Evolutionary conservation across 768 basidiomycete genomes (phyloP).

Genomic region (Mycena olivaceomarginata): DNA sequence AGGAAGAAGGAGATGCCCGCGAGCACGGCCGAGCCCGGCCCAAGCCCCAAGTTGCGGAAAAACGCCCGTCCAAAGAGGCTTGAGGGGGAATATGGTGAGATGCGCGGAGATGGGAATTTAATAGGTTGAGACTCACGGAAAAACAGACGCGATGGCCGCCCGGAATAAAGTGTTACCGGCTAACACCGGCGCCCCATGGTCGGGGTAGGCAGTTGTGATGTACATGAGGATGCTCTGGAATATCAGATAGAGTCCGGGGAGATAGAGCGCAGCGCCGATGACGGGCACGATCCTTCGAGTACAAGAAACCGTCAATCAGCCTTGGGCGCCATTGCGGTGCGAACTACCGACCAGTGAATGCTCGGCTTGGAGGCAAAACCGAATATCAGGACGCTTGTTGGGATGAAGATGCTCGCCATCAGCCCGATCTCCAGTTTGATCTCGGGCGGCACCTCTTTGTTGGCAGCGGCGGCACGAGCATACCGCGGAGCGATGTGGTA

Average conservation of each 20-base stretch:
- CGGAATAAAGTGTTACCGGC: slow-evolving; percentile 57
- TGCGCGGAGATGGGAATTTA: neutral
- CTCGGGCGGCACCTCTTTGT: slow-evolving; percentile 48
- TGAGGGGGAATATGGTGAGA: slow-evolving; percentile 6
- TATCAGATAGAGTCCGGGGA: slow-evolving; percentile 53
- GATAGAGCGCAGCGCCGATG: slow-evolving; percentile 55
- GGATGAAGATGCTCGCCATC: slow-evolving; percentile 54
- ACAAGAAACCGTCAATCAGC: neutral
- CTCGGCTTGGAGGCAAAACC: slow-evolving; percentile 52
- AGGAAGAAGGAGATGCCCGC: slow-evolving; percentile 50
- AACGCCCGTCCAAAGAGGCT: slow-evolving; percentile 48
- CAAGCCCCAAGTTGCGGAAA: slow-evolving; percentile 49
- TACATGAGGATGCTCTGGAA: slow-evolving; percentile 54
- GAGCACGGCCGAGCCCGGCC: slow-evolving; percentile 49
- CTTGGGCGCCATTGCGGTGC: neutral
- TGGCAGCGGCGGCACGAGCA: slow-evolving; percentile 30
- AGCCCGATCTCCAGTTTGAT: slow-evolving; percentile 56
- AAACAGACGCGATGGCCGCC: slow-evolving; percentile 49
- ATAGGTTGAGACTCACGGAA: slow-evolving; percentile 33
- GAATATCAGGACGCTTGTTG: slow-evolving; percentile 57
- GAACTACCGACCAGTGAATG: slow-evolving; percentile 40
- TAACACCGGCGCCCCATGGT: slow-evolving; percentile 54
- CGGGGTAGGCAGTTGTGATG: slow-evolving; percentile 52
- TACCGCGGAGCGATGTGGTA: slow-evolving; percentile 46
- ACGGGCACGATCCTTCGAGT: slow-evolving; percentile 54